Conservation (phyloP, 139 green algal species). For the Chlamydomonas sp. region DNA sequence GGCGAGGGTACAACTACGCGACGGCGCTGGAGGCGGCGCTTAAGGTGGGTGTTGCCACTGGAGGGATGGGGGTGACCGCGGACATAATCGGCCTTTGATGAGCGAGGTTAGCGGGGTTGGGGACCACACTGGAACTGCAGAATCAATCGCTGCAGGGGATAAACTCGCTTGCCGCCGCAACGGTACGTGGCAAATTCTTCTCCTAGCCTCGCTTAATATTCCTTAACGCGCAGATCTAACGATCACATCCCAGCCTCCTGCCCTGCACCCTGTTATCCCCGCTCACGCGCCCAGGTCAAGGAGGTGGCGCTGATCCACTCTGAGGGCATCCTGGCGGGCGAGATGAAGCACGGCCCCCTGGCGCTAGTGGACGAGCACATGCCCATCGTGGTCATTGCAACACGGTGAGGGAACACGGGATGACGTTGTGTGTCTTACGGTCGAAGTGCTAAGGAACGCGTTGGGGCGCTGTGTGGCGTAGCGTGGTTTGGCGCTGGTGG, state of each 20-base stretch:
- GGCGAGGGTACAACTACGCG: slow-evolving; percentile 95
- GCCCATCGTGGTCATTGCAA: slow-evolving; percentile 85
- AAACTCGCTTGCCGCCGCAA: no score
- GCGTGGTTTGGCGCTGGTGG: slow-evolving; percentile 70
- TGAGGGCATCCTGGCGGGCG: slow-evolving; percentile 97
- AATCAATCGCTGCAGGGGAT: no score
- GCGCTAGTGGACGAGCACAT: slow-evolving; percentile 95
- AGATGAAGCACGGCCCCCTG: slow-evolving; percentile 99
- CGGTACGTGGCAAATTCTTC: no score
- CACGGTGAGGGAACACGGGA: no score
- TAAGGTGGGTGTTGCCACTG: slow-evolving; percentile 64
- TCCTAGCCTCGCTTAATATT: no score
- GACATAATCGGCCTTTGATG: background rate
- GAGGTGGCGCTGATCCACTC: slow-evolving; percentile 96
- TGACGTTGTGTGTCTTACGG: no score
- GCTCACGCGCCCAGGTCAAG: slow-evolving; percentile 70
- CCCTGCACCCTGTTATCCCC: background rate
- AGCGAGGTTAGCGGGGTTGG: background rate
- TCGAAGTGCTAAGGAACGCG: no score
- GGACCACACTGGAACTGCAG: background rate
- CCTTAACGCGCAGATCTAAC: background rate
- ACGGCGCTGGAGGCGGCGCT: slow-evolving; percentile 94
- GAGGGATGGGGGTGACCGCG: background rate
- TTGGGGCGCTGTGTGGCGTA: no score
- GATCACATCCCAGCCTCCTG: background rate